A percentile compares a stretch with the other conserved stretches of the same genome.
phyloP scores from a whole-genome alignment of 257 asterid genomes.

The Prunella vulgaris region DNA sequence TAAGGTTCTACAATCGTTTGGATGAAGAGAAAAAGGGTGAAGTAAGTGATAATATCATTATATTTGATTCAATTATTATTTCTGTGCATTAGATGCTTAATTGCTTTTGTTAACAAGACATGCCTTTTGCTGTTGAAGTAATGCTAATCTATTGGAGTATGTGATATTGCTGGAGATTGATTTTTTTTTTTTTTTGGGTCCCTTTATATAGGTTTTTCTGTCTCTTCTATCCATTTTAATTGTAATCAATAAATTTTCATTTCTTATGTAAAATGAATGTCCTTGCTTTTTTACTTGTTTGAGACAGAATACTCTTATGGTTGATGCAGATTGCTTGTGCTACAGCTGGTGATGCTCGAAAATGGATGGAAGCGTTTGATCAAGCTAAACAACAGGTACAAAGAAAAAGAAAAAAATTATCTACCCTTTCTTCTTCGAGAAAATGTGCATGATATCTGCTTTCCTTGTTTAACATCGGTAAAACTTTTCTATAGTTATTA shows the following conservation, averaged over 20 bases:
- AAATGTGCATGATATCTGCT: not conserved
- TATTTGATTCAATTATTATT: not conserved
- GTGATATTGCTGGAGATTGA: not conserved
- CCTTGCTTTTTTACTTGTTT: conserved; percentile 7
- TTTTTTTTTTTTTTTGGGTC: not conserved
- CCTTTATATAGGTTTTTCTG: not conserved
- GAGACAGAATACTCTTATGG: conserved; percentile 11
- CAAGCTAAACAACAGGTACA: conserved; percentile 90
- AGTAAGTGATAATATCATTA: conserved; percentile 50
- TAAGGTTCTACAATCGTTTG: conserved; percentile 85
- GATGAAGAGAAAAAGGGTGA: conserved; percentile 93
- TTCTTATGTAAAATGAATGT: not conserved
- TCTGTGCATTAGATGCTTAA: conserved; percentile 9
- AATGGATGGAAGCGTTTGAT: conserved; percentile 99
- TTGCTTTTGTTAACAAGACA: not conserved
- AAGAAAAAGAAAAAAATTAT: conserved; percentile 1
- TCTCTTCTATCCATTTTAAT: not conserved
- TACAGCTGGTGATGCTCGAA: conserved; percentile 70
- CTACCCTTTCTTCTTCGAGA: not conserved
- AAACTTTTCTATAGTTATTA: conserved; percentile 6
- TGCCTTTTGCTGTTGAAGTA: not conserved
- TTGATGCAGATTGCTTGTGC: conserved; percentile 89
- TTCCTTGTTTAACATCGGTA: conserved; percentile 11
- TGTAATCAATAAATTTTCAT: not conserved
- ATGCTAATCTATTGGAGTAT: not conserved